These are phyloP conservation scores for Penicillium sp. DNA, from an alignment of 2,329 filamentous ascomycete genomes.

Conservation along the genomic window DNA sequence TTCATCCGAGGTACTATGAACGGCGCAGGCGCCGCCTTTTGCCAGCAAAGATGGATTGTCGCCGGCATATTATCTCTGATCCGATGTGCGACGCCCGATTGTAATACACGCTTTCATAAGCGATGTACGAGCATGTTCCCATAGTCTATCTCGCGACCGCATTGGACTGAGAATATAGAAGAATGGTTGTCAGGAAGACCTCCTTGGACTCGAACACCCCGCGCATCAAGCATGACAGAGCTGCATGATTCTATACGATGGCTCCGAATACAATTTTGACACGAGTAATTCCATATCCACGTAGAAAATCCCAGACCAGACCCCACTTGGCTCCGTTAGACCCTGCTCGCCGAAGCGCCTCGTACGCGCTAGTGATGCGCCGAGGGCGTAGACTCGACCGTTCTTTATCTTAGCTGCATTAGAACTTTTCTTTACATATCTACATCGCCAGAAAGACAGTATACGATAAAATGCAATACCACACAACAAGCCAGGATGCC, in stretches of 20 bases:
- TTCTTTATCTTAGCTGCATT: not conserved
- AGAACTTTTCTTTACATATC: not conserved
- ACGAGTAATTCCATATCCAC: not conserved
- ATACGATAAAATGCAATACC: not conserved
- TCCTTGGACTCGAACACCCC: not conserved
- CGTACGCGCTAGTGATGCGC: not conserved
- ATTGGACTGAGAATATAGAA: not conserved
- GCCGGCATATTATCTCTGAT: not conserved
- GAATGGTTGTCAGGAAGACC: not conserved
- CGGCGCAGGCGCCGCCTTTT: slow-evolving; percentile 22
- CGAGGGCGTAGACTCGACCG: not conserved
- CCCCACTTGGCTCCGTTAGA: not conserved
- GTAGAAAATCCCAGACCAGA: not conserved
- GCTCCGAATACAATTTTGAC: not conserved
- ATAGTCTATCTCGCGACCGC: not conserved
- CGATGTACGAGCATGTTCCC: not conserved
- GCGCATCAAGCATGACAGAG: not conserved
- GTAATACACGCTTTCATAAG: not conserved
- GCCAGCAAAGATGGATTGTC: not conserved
- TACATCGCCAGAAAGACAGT: not conserved
- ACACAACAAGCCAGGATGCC: not conserved
- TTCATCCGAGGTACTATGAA: slow-evolving; percentile 4
- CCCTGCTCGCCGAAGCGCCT: not conserved
- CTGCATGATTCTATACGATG: not conserved
- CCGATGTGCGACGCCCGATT: not conserved